Evolutionary conservation across 129 eudicot species (phyloP).

Genomic region (Pittosporum tobira): DNA sequence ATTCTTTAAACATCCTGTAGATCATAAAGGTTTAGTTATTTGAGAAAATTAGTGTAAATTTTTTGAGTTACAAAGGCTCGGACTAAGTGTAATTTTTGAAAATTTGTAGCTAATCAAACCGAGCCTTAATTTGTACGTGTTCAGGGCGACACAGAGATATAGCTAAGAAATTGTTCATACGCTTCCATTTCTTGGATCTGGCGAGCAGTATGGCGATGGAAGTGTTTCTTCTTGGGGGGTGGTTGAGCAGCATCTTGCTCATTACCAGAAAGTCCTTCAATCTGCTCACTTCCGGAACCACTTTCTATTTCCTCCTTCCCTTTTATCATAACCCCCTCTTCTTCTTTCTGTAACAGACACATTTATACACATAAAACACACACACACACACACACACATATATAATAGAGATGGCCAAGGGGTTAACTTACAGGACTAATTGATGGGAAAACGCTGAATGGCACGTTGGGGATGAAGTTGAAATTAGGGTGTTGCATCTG

Average conservation of each 20-base stretch:
- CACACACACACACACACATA: background rate
- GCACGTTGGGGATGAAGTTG: conserved; percentile 64
- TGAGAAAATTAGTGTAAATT: no score
- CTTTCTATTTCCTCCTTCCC: conserved; percentile 71
- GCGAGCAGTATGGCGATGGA: conserved; percentile 56
- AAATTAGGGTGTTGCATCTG: conserved; percentile 51
- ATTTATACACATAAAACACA: background rate
- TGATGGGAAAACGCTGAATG: conserved; percentile 56
- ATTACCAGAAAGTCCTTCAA: conserved; percentile 55
- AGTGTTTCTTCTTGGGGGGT: conserved; percentile 41
- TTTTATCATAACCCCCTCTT: conserved; percentile 33
- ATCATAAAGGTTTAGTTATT: background rate
- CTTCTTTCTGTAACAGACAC: conserved; percentile 49
- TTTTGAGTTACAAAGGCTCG: no score
- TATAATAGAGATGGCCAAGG: background rate
- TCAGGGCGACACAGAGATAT: background rate
- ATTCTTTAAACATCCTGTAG: conserved; percentile 77
- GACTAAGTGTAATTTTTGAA: no score
- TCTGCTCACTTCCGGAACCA: conserved; percentile 70
- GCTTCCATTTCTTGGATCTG: conserved; percentile 75
- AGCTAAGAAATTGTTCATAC: conserved; percentile 15
- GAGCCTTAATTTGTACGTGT: background rate
- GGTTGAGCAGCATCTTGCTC: conserved; percentile 42
- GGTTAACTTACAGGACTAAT: conserved; percentile 38
- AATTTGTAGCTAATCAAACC: no score